These are phyloP conservation scores for Aspergillus pseudoviridinutans DNA, from an alignment of 2,329 filamentous ascomycete species.

Conservation along the genomic window DNA sequence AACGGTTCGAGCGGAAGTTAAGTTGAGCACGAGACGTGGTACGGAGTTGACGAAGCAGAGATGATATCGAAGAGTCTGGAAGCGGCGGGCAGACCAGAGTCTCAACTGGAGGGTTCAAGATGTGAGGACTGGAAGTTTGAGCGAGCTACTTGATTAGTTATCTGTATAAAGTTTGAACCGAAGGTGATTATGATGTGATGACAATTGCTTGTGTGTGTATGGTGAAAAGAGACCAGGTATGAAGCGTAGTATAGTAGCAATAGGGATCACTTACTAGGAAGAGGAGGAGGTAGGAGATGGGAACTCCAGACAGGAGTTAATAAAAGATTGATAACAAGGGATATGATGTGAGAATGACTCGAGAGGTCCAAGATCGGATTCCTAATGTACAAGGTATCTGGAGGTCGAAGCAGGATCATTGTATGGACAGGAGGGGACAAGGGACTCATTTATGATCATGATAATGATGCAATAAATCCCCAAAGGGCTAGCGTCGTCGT, in stretches of 20 bases:
- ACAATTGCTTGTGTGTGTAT: background rate
- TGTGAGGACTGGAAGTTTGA: background rate
- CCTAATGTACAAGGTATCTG: background rate
- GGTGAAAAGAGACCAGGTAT: background rate
- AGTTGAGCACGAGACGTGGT: constrained; percentile 7
- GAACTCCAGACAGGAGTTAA: background rate
- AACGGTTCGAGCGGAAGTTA: constrained; percentile 9
- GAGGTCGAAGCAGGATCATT: background rate
- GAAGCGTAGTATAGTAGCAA: background rate
- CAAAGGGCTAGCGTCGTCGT: background rate
- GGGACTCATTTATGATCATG: background rate
- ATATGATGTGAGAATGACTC: background rate
- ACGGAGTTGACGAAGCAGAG: constrained; percentile 3
- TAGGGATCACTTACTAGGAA: background rate
- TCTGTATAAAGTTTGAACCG: background rate
- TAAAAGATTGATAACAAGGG: background rate
- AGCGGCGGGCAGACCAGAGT: constrained; percentile 8
- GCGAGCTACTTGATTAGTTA: background rate
- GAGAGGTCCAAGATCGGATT: background rate
- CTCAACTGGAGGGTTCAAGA: constrained; percentile 2
- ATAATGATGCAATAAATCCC: background rate
- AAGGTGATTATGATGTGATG: background rate
- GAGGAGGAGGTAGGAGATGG: background rate
- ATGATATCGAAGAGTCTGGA: constrained; percentile 28
- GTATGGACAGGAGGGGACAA: background rate